Evolutionary conservation across 306 rosid genomes (phyloP), one percentile per base, ranked within the genome.

Genomic region (Canavalia ensiformis): DNA sequence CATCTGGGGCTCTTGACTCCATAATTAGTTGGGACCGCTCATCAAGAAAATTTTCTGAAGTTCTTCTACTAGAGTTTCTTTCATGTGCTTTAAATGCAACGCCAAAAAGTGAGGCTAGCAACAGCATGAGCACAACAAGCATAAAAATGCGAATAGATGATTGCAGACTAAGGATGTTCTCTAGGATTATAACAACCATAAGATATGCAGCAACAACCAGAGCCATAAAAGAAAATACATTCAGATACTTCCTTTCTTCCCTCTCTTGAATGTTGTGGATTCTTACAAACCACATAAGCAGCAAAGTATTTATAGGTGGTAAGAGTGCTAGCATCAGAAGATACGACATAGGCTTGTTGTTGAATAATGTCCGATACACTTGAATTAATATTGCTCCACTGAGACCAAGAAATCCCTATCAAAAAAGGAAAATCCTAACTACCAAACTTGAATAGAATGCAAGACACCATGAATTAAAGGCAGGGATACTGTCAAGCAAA

Each of bases 371-470:
- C 62, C 47, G 74, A 57, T 91, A 91, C 45, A 92, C 85, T 83
- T 88, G 95, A 50, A 94, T 89, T 51, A 94, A 60, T 66, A 92
- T 88, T 73, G 98, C 97, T 72, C 97, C 97, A 84, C 98, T 91
- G 7, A 91, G 90, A 83, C 98, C 98, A 62, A 92, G 86, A 85
- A 90, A 94, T 28, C 98, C 97, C 98, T 94, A 82, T 1, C 50
- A 79, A 64, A 66, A 31, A 62, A 42, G 25, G 28, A 35, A 63
- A 58, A 59, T 49, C 51, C 34, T 29, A 57, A 80, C 30, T n/a
- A 37, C 41, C 33, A 77, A 77, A 71, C 54, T 65, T 59, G 60
- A 80, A 33, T 67, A 71, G 35, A 55, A 57, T 35, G 51, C 31
- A 35, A 76, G 28, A 64, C 64, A 73, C 50, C 44, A 88, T 56